These are phyloP conservation scores for Septoria petroselini DNA, from an alignment of 2,329 filamentous ascomycete species.

Conservation along the genomic window DNA sequence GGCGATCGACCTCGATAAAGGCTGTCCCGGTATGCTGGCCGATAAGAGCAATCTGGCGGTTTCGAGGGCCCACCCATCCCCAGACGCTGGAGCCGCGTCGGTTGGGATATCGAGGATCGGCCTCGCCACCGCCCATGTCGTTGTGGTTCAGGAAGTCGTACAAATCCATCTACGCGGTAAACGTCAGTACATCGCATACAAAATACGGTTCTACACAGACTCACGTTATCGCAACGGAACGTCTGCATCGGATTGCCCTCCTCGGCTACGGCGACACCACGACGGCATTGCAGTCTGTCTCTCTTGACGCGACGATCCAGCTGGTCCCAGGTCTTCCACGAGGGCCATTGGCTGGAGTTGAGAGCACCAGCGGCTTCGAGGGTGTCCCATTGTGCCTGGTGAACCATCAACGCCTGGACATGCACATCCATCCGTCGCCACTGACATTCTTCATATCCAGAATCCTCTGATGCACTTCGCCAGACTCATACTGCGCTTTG, in stretches of 20 bases:
- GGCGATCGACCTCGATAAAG: constrained; percentile 52
- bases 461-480: constrained; percentile 40
- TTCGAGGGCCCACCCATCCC: constrained; percentile 54
- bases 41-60: constrained; percentile 55
- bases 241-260: constrained; percentile 38
- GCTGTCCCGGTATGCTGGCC: constrained; percentile 55
- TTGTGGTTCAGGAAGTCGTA: constrained; percentile 42
- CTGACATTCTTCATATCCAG: constrained; percentile 36
- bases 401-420: not conserved
- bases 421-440: not conserved
- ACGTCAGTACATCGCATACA: not conserved
- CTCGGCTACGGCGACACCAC: constrained; percentile 41
- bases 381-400: constrained; percentile 29
- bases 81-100: constrained; percentile 47
- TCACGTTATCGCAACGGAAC: constrained; percentile 41
- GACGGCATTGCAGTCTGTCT: constrained; percentile 36
- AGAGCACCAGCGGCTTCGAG: constrained; percentile 20
- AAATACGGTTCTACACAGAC: not conserved
- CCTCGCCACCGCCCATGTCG: constrained; percentile 37
- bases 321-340: constrained; percentile 40
- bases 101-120: constrained; percentile 29
- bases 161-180: constrained; percentile 36
- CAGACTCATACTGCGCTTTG: constrained; percentile 41
- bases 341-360: constrained; percentile 22
- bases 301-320: constrained; percentile 30